These are phyloP conservation scores for Athelia sp. DNA, from an alignment of 1,284 basidiomycete genomes.

Conservation along the genomic window DNA sequence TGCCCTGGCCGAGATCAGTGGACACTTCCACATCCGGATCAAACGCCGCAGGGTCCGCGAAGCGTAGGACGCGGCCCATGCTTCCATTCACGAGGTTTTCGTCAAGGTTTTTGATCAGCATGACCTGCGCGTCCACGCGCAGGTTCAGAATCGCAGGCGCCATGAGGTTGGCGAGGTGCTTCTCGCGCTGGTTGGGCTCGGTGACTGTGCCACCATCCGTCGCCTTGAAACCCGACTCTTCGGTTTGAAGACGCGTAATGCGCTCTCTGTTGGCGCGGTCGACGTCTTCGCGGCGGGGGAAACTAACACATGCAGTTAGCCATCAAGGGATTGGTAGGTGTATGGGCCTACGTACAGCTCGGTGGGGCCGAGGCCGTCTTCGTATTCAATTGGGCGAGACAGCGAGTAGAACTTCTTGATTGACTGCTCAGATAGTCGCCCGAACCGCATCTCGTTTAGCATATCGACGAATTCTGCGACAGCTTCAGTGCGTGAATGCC, in stretches of 20 bases:
- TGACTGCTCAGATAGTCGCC: slow-evolving; percentile 53
- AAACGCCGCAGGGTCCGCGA: slow-evolving; percentile 29
- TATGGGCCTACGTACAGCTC: slow-evolving; percentile 52
- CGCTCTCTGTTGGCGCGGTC: slow-evolving; percentile 70
- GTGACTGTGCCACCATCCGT: slow-evolving; percentile 49
- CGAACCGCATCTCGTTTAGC: slow-evolving; percentile 91
- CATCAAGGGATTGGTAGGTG: not conserved
- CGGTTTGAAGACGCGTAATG: slow-evolving; percentile 42
- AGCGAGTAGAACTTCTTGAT: slow-evolving; percentile 60
- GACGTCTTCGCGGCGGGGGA: slow-evolving; percentile 79
- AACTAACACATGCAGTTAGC: slow-evolving; percentile 37
- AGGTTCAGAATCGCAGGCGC: slow-evolving; percentile 48
- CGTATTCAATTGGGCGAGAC: slow-evolving; percentile 52
- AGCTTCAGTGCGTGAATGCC: slow-evolving; percentile 5
- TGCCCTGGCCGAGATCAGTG: slow-evolving; percentile 8
- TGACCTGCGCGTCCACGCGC: slow-evolving; percentile 45
- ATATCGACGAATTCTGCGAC: slow-evolving; percentile 77
- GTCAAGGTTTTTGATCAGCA: slow-evolving; percentile 73
- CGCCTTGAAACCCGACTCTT: slow-evolving; percentile 38
- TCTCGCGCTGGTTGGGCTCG: slow-evolving; percentile 52
- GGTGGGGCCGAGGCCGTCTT: slow-evolving; percentile 75
- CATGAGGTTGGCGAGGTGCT: slow-evolving; percentile 72
- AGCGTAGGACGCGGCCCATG: slow-evolving; percentile 60
- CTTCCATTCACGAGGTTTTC: slow-evolving; percentile 71
- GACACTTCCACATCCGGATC: slow-evolving; percentile 21